These are phyloP conservation scores for Rhodofomes roseus DNA, from an alignment of 1,284 basidiomycete species.

Conservation along the genomic window DNA sequence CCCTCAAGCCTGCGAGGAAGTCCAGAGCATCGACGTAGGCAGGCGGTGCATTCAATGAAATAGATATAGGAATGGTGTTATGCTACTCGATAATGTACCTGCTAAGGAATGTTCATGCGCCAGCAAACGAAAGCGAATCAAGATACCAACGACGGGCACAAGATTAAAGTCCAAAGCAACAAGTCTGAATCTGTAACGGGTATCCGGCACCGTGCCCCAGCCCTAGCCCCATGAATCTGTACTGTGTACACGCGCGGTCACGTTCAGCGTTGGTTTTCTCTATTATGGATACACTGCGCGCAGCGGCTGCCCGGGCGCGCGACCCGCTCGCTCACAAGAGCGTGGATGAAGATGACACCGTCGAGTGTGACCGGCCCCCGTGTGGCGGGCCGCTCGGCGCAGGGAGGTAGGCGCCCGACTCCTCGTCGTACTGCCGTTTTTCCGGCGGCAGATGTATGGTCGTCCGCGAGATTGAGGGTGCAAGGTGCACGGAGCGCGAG, in stretches of 20 bases:
- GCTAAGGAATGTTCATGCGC: neutral
- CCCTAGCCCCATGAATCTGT: neutral
- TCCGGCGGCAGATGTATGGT: slow-evolving; percentile 30
- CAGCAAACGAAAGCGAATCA: slow-evolving; percentile 2
- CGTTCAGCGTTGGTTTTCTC: neutral
- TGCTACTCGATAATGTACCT: neutral
- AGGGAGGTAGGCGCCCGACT: slow-evolving; percentile 17
- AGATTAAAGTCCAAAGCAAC: neutral
- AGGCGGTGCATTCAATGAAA: neutral
- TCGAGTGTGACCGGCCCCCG: slow-evolving; percentile 14
- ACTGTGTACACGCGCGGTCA: neutral
- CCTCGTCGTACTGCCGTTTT: slow-evolving; percentile 31
- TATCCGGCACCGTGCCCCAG: neutral
- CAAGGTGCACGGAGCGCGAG: slow-evolving; percentile 16
- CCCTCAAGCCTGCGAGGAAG: neutral
- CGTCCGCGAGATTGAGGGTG: slow-evolving; percentile 9
- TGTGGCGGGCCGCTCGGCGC: slow-evolving; percentile 2
- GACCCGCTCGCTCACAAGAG: slow-evolving; percentile 3
- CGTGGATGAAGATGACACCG: slow-evolving; percentile 15
- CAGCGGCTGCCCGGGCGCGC: too few species aligned
- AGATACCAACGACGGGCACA: neutral
- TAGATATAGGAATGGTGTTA: neutral
- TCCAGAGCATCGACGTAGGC: neutral
- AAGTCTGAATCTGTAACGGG: neutral
- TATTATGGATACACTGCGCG: slow-evolving; percentile 1